phyloP scores from a whole-genome alignment of 495 filamentous ascomycete genomes.

The Choiromyces venosus region DNA sequence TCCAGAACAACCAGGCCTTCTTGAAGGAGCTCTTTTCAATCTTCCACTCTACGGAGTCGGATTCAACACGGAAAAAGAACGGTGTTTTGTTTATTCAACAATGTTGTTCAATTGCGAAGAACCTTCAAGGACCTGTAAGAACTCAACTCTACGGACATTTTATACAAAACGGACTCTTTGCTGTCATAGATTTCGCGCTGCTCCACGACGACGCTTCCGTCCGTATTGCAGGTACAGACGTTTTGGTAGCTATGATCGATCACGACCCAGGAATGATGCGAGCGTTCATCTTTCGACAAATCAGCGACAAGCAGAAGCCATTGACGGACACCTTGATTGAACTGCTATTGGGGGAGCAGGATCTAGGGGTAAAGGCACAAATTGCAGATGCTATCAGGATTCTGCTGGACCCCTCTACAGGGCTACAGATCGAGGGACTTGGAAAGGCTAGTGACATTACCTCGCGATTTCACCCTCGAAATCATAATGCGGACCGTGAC shows the following conservation, averaged over 20 bases:
- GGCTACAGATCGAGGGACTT: constrained; percentile 54
- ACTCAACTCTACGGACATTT: constrained; percentile 82
- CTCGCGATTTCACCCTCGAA: constrained; percentile 52
- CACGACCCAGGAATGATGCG: constrained; percentile 93
- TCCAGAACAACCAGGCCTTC: constrained; percentile 72
- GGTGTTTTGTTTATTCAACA: constrained; percentile 95
- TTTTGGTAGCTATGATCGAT: constrained; percentile 89
- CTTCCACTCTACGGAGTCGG: constrained; percentile 61
- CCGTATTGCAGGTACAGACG: constrained; percentile 87
- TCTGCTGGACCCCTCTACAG: constrained; percentile 73
- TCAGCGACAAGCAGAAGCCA: constrained; percentile 77
- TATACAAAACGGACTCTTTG: constrained; percentile 77
- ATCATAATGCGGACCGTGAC: constrained; percentile 58
- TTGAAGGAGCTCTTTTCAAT: constrained; percentile 85
- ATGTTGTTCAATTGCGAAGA: constrained; percentile 91
- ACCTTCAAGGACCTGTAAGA: constrained; percentile 73
- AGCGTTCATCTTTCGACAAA: constrained; percentile 81
- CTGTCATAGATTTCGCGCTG: constrained; percentile 86
- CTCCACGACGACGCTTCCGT: constrained; percentile 76
- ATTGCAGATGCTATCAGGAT: constrained; percentile 94
- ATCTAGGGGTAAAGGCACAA: constrained; percentile 92
- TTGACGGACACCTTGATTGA: constrained; percentile 93
- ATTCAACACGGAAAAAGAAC: constrained; percentile 75
- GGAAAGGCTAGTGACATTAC: constrained; percentile 66
- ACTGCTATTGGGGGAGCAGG: constrained; percentile 79